Evolutionary conservation across 1,139 yeast genomes (phyloP), one percentile per base, ranked within the genome.

Genomic region (Sugiyamaella castrensis): DNA sequence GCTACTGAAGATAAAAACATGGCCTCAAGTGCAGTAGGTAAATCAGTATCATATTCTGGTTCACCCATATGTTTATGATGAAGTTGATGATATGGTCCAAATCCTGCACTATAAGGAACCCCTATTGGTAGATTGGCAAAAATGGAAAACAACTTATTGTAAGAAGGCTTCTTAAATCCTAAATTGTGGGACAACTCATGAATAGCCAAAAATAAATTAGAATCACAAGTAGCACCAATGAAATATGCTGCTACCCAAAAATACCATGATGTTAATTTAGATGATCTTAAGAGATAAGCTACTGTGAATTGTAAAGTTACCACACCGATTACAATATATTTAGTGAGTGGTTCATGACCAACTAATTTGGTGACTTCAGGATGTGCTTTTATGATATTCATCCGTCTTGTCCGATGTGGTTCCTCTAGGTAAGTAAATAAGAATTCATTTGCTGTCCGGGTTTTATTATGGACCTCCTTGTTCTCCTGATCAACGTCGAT

Each of bases 51-150:
- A 62, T 81, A 81, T 44, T 76, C 74, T 58, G 81, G 84, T 65
- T 89, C 96, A n/a, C 97, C 97, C 64, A 86, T 70, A 61, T 85
- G 88, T 67, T 89, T 89, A 69, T 89, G 97, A 63, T 89, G 97
- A 43, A 89, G 74, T 64, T 87, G 87, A 62, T 89, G 97, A 66
- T 89, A 89, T 9, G 96, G 96, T 53, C 85, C 88, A 68, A 89
- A 89, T 2, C 95, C 84, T 0, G 96, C 96, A 37, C 88, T 78
- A 67, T 87, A 89, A 0, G 97, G 97, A 34, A 89, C 76, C 0
- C 96, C 96, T 48, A 89, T 87, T 1, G 96, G 96, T 46, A 87
- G 69, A 63, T 89, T 89, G 35, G 91, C 78, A 56, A 87, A 71
- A 8, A 88, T 84, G 36, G 95, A 80, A 62, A 84, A 88, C 29